Base-by-base conservation (phyloP, 495 filamentous ascomycete species). In the Penicillium canescens region DNA sequence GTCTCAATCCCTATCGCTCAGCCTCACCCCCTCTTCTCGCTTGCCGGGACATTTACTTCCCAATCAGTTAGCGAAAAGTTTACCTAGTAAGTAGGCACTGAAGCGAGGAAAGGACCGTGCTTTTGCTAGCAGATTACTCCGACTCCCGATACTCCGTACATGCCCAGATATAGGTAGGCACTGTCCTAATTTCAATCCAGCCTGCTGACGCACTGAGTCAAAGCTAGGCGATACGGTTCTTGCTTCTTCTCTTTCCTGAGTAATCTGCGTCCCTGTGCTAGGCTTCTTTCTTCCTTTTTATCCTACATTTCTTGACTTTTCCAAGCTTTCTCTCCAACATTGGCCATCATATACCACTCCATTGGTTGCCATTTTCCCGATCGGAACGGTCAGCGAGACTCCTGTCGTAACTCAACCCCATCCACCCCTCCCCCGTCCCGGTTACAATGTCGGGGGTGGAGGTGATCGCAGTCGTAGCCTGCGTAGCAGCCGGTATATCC, bases 381-480 rank as follows among this genome's bases (percentile, higher is more conserved):
- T 21, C 8, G 21, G 21, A 7, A 10, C 18, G 12, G 43, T 33
- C 9, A 0, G 14, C 5, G 7, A 4, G 12, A 21, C 44, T 46
- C 44, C 12, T 28, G 26, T 40, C 12, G 13, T 13, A 21, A 12
- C 23, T 36, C 35, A 10, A 24, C 36, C 36, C 36, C 2, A 7
- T 4, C 14, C 16, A 24, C 18, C 26, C 24, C 42, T 49, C 33
- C 46, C 9, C 21, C 35, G 21, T 41, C 51, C 40, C 18, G 23
- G 31, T 26, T 8, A 36, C 21, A 47, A 63, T 61, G 56, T 54
- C 60, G 26, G 60, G 60, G 44, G 54, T 54, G 55, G 60, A 67
- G 57, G 56, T 68, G 26, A 43, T 67, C 42, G 53, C 61, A 46
- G 76, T 79, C 34, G 60, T 69, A 35, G 68, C 60, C 6, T 72